phyloP scores from a whole-genome alignment of 108 stramenopile species.

The Asterionellopsis glacialis region DNA sequence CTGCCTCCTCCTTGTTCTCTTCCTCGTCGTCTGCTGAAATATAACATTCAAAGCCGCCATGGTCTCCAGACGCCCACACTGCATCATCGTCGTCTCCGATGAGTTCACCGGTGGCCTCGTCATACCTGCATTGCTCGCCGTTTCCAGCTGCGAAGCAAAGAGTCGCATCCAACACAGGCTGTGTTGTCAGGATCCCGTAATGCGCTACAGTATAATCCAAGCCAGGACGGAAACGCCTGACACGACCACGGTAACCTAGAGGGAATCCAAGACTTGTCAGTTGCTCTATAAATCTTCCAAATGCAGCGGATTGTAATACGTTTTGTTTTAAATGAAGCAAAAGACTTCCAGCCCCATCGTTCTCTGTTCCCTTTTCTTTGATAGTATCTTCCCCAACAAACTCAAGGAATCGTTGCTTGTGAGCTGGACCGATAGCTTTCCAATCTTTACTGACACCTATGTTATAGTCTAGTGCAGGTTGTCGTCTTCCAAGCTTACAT shows the following conservation, averaged over 20 bases:
- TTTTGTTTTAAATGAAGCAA: slow-evolving; percentile 35
- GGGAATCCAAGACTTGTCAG: slow-evolving; percentile 63
- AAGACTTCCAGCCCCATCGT: slow-evolving; percentile 24
- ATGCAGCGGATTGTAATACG: slow-evolving; percentile 55
- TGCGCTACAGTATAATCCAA: slow-evolving; percentile 97
- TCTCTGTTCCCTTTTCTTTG: background rate
- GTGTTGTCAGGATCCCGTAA: slow-evolving; percentile 69
- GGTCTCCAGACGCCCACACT: slow-evolving; percentile 85
- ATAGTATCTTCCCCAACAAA: slow-evolving; percentile 15
- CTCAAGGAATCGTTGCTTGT: slow-evolving; percentile 88
- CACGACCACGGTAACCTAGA: slow-evolving; percentile 54
- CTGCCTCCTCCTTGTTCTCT: slow-evolving; percentile 54
- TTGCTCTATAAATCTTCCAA: slow-evolving; percentile 49
- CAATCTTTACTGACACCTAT: slow-evolving; percentile 65
- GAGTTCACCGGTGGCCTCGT: slow-evolving; percentile 39
- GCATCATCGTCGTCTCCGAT: slow-evolving; percentile 55
- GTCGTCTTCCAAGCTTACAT: slow-evolving; percentile 3
- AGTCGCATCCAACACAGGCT: slow-evolving; percentile 84
- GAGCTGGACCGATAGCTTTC: slow-evolving; percentile 87
- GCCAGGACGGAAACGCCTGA: slow-evolving; percentile 92
- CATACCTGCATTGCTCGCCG: slow-evolving; percentile 43
- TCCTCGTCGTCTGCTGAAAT: slow-evolving; percentile 90
- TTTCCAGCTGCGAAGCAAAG: slow-evolving; percentile 69
- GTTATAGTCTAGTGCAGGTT: slow-evolving; percentile 7
- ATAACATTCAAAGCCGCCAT: slow-evolving; percentile 95